Percentiles rank a stretch among this genome's conserved stretches.
phyloP scores from a whole-genome alignment of 495 filamentous ascomycete genomes.

The Penicillium tannophilum region DNA sequence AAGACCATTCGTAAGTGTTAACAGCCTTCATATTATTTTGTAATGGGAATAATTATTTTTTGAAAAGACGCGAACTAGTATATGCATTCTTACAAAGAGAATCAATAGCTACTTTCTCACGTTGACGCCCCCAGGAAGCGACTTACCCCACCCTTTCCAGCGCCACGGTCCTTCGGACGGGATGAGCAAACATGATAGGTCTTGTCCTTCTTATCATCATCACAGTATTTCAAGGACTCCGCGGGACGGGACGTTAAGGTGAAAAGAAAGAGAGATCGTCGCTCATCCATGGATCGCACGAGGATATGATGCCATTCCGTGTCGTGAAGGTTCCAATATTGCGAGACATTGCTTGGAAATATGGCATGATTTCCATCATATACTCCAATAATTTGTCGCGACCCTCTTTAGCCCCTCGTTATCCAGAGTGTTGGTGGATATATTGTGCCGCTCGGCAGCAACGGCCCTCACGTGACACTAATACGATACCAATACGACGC shows the following conservation, averaged over 20 bases:
- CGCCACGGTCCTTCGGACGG: conserved; percentile 3
- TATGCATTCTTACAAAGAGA: neutral
- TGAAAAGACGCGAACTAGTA: neutral
- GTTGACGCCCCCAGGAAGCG: neutral
- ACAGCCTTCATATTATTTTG: neutral
- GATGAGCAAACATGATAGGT: conserved; percentile 4
- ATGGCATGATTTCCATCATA: conserved; percentile 2
- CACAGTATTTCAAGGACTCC: neutral
- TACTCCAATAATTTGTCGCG: conserved; percentile 2
- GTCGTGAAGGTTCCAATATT: neutral
- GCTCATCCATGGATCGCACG: neutral
- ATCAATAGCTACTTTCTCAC: neutral
- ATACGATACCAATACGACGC: neutral
- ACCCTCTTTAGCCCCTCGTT: conserved; percentile 6
- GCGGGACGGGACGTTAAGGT: neutral
- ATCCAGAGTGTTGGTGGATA: neutral
- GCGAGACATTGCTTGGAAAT: neutral
- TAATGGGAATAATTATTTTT: too few species aligned
- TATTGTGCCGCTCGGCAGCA: conserved; percentile 1
- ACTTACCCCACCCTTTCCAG: conserved; percentile 7
- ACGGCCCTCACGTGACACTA: neutral
- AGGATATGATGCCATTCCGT: neutral
- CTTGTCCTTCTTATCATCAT: conserved; percentile 6
- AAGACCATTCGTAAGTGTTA: neutral
- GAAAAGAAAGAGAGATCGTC: neutral